Evolutionary conservation across 2,329 filamentous ascomycete genomes (phyloP), one percentile per base, ranked within the genome.

Genomic region (Akanthomyces lecanii): DNA sequence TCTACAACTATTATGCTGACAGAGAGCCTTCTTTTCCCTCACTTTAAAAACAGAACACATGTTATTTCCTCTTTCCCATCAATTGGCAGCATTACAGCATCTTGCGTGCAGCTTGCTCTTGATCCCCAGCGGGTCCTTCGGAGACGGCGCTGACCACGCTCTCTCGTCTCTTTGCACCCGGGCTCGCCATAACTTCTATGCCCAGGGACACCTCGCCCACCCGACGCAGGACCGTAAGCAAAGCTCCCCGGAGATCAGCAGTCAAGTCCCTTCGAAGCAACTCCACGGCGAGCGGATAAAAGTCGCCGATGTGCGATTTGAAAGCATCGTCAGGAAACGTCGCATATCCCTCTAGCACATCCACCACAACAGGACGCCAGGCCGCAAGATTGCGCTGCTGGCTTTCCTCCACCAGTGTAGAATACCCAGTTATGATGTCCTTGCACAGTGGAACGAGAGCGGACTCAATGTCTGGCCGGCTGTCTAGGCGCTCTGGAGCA

Each of bases 361-460:
- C 95, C 21, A 99, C 92, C 1, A 99, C 95, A 0, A 99, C 95
- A 0, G 95, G 95, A 21, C 95, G 84, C 95, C 95, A 99, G 0
- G 96, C 96, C 30, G 96, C 86, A 62, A 99, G 97, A 75, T 99
- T 99, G 62, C 95, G 85, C 73, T 98, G 93, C 76, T 99, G 95
- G 33, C 91, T 96, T 72, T 99, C 96, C 74, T 97, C 93, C 72
- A 98, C 95, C 3, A 99, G 86, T 4, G 83, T 81, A 12, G 92
- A 87, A 75, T 96, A 99, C 16, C 89, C 89, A 44, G 86, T 85
- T 65, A 99, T 89, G 66, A 99, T 97, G 74, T 99, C 95, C 71
- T 90, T 91, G 79, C 95, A 99, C 4, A 99, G 84, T 63, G 96
- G 96, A 30, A 99, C 91, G 30, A 99, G 82, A 1, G 95, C 96